Evolutionary conservation across 331 rosid species (phyloP), one percentile per base, ranked within the genome.

Genomic region (Erythrophleum ivorense): DNA sequence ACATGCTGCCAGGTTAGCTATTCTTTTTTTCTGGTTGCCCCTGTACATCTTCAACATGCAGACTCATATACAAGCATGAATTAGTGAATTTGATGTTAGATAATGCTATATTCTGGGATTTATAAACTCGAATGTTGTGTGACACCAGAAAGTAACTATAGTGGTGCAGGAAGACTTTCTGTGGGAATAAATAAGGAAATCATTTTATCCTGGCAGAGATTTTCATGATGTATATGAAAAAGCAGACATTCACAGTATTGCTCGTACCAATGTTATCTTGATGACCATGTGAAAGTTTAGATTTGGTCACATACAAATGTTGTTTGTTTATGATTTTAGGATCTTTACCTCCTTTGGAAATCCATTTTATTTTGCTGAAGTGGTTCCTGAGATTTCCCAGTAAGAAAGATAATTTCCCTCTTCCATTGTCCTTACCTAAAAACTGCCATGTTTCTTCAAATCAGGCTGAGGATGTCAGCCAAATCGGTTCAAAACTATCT

Each of bases 1-100:
- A 92, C 95, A 92, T 82, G 97, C 97, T 77, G 99, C 97, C 84
- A 92, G 99, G 99, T 96, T 77, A 55, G 92, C 77, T 75, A 38
- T 77, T 84, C 62, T 74, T 82, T 54, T 24, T 52, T 64, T 71
- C 57, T 59, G 60, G 81, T 45, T 64, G 40, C 48, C 13, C 15
- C 50, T 78, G 57, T 69, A 49, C 38, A 21, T 80, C 18, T 59
- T 49, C 65, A 16, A 69, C 45, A 12, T 48, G 45, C 54, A n/a
- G 63, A 46, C 6, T 50, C 40, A 46, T 66, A 62, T 9, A n/a
- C 74, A 58, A 60, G 54, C 78, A 48, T 69, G 71, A 54, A n/a
- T 60, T 29, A 33, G 58, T 68, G 74, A 70, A 45, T 71, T 46
- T 57, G 78, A 70, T 80, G 13, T 69, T 41, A 60, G 62, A 38